These are phyloP conservation scores for Gliomastix tumulicola DNA, from an alignment of 2,329 filamentous ascomycete species.

Conservation along the genomic window DNA sequence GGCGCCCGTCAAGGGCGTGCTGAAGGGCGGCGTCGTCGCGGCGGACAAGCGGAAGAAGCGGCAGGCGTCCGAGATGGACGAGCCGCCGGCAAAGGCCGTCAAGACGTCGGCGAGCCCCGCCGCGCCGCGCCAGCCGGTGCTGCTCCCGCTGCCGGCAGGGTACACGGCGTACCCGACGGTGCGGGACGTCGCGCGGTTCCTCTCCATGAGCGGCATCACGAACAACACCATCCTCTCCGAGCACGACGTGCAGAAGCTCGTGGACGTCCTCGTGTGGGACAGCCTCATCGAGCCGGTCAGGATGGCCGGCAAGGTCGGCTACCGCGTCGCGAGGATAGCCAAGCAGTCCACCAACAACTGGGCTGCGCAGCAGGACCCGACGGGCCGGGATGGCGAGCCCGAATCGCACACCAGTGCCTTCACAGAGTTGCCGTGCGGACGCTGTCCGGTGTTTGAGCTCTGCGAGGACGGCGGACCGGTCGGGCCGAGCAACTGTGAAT, in stretches of 20 bases:
- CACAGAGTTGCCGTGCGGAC: conserved; percentile 83
- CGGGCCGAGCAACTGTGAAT: conserved; percentile 82
- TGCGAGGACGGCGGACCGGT: conserved; percentile 89
- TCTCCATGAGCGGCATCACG: conserved; percentile 63
- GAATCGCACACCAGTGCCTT: conserved; percentile 59
- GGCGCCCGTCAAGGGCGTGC: conserved; percentile 48
- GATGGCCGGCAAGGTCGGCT: conserved; percentile 41
- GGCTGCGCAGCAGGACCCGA: conserved; percentile 29
- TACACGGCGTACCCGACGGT: conserved; percentile 78
- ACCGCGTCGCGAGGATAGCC: conserved; percentile 42
- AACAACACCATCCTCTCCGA: conserved; percentile 65
- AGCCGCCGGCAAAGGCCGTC: conserved; percentile 16
- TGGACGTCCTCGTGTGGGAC: conserved; percentile 86
- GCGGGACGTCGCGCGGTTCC: conserved; percentile 65
- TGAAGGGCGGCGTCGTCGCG: conserved; percentile 34
- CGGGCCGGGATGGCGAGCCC: conserved; percentile 27
- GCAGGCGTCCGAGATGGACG: conserved; percentile 30
- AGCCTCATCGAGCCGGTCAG: conserved; percentile 66
- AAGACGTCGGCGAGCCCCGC: conserved; percentile 12
- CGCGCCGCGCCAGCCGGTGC: conserved; percentile 24
- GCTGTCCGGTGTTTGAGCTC: conserved; percentile 87
- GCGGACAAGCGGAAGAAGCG: conserved; percentile 43
- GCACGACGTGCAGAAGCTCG: conserved; percentile 73
- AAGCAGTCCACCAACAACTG: conserved; percentile 34
- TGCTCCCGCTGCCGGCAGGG: conserved; percentile 52